phyloP scores from a whole-genome alignment of 768 basidiomycete species.

The Phanerodontia chrysosporium region DNA sequence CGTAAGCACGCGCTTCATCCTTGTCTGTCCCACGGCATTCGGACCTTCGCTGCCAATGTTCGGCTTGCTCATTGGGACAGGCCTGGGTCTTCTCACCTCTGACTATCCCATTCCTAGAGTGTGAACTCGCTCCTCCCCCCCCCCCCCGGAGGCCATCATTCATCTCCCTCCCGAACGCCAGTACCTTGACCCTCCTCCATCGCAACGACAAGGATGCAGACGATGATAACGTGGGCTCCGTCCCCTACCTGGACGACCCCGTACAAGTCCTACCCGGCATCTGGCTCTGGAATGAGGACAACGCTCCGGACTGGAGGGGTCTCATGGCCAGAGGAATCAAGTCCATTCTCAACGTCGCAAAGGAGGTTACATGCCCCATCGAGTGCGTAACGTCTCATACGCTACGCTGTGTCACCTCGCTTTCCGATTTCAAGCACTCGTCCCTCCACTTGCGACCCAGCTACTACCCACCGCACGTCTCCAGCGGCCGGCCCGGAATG shows the following conservation, averaged over 20 bases:
- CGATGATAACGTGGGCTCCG: conserved; percentile 48
- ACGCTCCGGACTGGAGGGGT: conserved; percentile 75
- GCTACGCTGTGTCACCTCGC: conserved; percentile 60
- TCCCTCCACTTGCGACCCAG: conserved; percentile 34
- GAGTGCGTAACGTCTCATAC: conserved; percentile 44
- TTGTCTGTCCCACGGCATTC: too few species aligned
- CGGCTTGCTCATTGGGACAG: too few species aligned
- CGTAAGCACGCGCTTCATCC: too few species aligned
- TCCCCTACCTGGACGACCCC: conserved; percentile 79
- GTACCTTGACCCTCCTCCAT: conserved; percentile 52
- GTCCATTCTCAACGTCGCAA: conserved; percentile 87
- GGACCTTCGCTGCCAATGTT: too few species aligned
- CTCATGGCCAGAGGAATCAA: conserved; percentile 71
- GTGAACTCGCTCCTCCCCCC: conserved; percentile 25
- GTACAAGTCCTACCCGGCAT: conserved; percentile 79
- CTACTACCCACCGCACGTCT: conserved; percentile 63
- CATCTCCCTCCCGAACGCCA: conserved; percentile 60
- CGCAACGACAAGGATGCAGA: conserved; percentile 64
- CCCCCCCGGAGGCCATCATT: conserved; percentile 64
- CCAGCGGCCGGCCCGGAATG: conserved; percentile 74
- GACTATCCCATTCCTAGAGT: too few species aligned
- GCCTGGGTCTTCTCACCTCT: too few species aligned
- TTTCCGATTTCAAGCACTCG: conserved; percentile 52
- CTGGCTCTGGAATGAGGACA: conserved; percentile 91
- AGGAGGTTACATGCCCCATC: conserved; percentile 79